Evolutionary conservation across 2,329 filamentous ascomycete species (phyloP).

Genomic region (Diplodia mutila): DNA sequence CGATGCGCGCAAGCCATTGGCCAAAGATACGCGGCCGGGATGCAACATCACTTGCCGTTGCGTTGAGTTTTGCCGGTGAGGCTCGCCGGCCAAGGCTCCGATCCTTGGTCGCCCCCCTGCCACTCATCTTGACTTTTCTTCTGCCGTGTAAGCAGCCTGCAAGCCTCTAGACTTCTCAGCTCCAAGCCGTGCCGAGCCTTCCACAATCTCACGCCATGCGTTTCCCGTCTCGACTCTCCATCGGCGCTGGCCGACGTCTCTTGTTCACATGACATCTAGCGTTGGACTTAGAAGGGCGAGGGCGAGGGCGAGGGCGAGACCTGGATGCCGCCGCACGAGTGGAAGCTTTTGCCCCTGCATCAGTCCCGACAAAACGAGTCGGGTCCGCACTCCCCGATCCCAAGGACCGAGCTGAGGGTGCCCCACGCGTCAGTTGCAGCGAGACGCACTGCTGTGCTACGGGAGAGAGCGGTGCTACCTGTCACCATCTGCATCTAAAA

Average conservation of each 20-base stretch:
- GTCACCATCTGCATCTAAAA: neutral
- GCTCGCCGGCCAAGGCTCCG: slow-evolving; percentile 7
- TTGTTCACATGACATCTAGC: neutral
- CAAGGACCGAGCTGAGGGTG: neutral
- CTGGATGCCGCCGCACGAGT: no score
- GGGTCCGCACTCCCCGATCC: neutral
- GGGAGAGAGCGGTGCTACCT: neutral
- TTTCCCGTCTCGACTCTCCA: neutral
- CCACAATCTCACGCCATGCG: slow-evolving; percentile 11
- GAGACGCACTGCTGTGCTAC: neutral
- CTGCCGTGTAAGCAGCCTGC: slow-evolving; percentile 11
- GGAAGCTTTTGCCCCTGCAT: slow-evolving; percentile 1
- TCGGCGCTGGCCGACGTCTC: neutral
- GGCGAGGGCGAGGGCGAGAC: neutral
- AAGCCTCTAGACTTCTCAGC: slow-evolving; percentile 4
- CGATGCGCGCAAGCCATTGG: neutral
- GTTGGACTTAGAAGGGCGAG: neutral
- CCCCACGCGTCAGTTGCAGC: neutral
- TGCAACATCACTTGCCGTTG: slow-evolving; percentile 3
- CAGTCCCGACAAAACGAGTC: neutral
- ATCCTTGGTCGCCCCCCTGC: no score
- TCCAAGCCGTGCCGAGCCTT: neutral
- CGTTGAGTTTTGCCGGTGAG: neutral
- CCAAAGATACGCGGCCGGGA: neutral
- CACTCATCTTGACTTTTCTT: slow-evolving; percentile 6